Evolutionary conservation across 345 rosid genomes (phyloP), one percentile per base, ranked within the genome.

Genomic region (Eucalyptus tenuipes): DNA sequence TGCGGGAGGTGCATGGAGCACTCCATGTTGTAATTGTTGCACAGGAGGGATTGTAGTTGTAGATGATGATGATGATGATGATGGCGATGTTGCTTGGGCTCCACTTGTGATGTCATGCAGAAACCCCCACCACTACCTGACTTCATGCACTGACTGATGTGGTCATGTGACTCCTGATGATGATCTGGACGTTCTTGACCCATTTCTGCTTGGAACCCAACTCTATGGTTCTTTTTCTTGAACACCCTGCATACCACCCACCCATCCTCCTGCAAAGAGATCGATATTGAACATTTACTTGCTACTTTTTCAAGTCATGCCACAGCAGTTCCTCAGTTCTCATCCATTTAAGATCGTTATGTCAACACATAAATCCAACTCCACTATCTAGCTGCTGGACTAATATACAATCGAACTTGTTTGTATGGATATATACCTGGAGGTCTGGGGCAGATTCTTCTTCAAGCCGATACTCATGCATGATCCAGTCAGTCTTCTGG

Each of bases 381-480:
- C 82, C 47, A 75, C 82, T 75, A 37, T 24, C 47, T 20, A 37
- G 27, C 82, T 75, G 82, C 82, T 40, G 82, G 24, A 87, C 68
- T 87, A 29, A 33, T 29, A 42, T 24, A 29, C 11, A 44, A 59
- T 47, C 45, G 13, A 64, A 57, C 24, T 49, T 33, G 37, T 79
- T 40, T 49, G 17, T 81, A 48, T 75, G 53, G 89, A 11, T 66
- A 42, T 7, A 31, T 88, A 95, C 99, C 97, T 95, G 99, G 82
- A 93, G 90, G 49, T 95, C 96, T 14, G 96, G 91, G 90, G 44
- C 40, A 18, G 87, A 29, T 25, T 95, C 94, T 61, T 90, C 94
- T 49, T 96, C 98, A 3, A 98, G 88, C 85, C 99, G 99, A 87
- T 98, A 98, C 89, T 98, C 99, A n/a, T 98, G 99, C 99, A 98